Base-by-base conservation (phyloP, 1,284 basidiomycete genomes). In the Schizophyllum amplum region DNA sequence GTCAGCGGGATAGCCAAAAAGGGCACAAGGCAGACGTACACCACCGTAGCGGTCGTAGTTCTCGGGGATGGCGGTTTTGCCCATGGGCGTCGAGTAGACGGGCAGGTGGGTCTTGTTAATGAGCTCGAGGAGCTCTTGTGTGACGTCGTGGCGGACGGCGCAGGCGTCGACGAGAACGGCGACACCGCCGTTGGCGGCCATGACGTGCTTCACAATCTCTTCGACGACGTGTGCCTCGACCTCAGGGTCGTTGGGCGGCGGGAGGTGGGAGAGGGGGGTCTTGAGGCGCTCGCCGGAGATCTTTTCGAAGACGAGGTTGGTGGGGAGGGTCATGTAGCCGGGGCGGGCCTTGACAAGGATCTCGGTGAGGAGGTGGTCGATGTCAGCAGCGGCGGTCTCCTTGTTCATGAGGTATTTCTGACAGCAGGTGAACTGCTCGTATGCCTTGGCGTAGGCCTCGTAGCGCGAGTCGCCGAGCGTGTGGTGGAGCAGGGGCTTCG, bases 101-200 rank as follows among this genome's bases (percentile, higher is more conserved):
- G 92, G 83, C 71, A 90, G 89, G 4, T 82, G 82, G 5, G 90
- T 91, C 52, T 76, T 76, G 57, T 81, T 73, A 54, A 91, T 72
- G 46, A 98, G 77, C 52, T 92, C 82, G 52, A 80, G 75, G 4
- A 90, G 75, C 66, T 90, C 86, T 1, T 80, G 68, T 46, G 80
- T 80, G 47, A 87, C 87, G 58, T 86, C 83, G 65, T 94, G 94
- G 13, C 94, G 83, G 55, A 86, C 79, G 0, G 90, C 81, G 67
- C 95, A 97, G 1, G 92, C 93, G 67, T 98, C 95, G 46, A 94
- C 85, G 17, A 98, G 81, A 54, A 97, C 80, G 56, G 93, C 75
- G 0, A 88, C 85, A 57, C 89, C 81, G 2, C 83, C 71, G 6
- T 75, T 75, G 4, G 87, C 87, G 9, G 77, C 73, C 52, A 84